phyloP scores from a whole-genome alignment of 2,329 filamentous ascomycete species.

The Reticulascus tulasneorum region DNA sequence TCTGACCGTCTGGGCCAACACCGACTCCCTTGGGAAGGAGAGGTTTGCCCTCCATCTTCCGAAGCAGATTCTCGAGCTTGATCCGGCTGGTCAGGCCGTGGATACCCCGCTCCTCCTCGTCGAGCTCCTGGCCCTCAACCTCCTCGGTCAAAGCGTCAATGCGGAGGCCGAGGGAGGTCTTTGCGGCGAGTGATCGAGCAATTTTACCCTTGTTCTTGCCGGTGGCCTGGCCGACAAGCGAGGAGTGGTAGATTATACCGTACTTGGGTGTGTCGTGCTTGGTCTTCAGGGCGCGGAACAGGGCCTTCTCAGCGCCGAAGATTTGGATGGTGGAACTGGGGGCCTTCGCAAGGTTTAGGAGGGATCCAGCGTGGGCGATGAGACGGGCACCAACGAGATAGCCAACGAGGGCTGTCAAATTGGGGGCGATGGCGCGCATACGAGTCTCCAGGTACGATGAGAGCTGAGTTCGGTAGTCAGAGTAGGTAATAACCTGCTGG shows the following conservation, averaged over 20 bases:
- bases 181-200: constrained; percentile 90
- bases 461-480: constrained; percentile 84
- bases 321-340: constrained; percentile 97
- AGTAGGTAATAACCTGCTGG: constrained; percentile 88
- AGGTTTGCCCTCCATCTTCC: constrained; percentile 85
- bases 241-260: constrained; percentile 88
- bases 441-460: constrained; percentile 85
- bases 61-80: constrained; percentile 72
- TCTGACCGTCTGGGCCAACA: constrained; percentile 69
- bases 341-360: constrained; percentile 92
- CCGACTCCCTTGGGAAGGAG: constrained; percentile 70
- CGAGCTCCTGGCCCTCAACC: constrained; percentile 63
- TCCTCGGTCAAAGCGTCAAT: constrained; percentile 68
- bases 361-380: constrained; percentile 89
- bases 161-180: constrained; percentile 87
- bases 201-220: constrained; percentile 99
- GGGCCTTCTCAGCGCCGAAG: constrained; percentile 94
- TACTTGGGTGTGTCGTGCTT: constrained; percentile 99
- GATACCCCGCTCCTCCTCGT: constrained; percentile 84
- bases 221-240: constrained; percentile 91
- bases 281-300: constrained; percentile 97
- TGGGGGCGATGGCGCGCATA: constrained; percentile 96
- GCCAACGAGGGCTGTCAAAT: constrained; percentile 88
- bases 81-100: constrained; percentile 70
- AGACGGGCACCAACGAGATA: constrained; percentile 91